Base-by-base conservation (phyloP, 2,329 filamentous ascomycete genomes). In the Volutella citrinella region DNA sequence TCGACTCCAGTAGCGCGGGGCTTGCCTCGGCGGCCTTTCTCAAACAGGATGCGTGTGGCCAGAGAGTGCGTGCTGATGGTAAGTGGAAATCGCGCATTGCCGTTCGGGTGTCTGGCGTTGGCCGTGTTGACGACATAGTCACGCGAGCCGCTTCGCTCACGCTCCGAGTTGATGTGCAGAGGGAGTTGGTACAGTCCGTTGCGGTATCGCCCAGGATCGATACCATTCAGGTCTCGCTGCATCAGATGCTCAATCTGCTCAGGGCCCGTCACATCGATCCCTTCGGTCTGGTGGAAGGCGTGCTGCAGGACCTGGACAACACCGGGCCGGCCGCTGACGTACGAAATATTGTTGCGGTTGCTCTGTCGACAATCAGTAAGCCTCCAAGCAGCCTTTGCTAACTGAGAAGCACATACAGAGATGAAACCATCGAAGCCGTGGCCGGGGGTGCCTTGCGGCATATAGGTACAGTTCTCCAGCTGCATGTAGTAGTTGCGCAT, bases 121-220 rank as follows among this genome's bases (percentile, higher is more conserved):
- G 43, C 51, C 1, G 48, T 53, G 4, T 56, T 42, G 3, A 76
- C 49, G 30, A 83, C 60, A 31, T 79, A 74, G 35, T 80, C 72
- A 18, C 76, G 70, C 5, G 74, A 62, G 11, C 76, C 72, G 26
- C 64, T 72, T 19, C 78, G 76, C 27, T 67, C 64, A n/a, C 39
- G 30, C 31, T 59, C 65, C 12, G 66, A 52, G n/a, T 67, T 60
- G 41, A 73, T 71, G 2, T 69, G 65, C 19, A 82, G 53, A 5
- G 80, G 78, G 5, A 84, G 70, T 45, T 82, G 76, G 52, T 72
- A 81, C 22, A 74, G 60, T 0, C 45, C 49, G 6, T 43, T 33
- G 16, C 38, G 31, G 11, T 64, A 62, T 12, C 52, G 48, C 19
- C 48, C 34, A 7, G 43, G 24, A 3, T 48, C 41, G 1, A 42